Evolutionary conservation across 2,329 filamentous ascomycete genomes (phyloP), one percentile per base, ranked within the genome.

Genomic region (Fusarium pseudograminearum): DNA sequence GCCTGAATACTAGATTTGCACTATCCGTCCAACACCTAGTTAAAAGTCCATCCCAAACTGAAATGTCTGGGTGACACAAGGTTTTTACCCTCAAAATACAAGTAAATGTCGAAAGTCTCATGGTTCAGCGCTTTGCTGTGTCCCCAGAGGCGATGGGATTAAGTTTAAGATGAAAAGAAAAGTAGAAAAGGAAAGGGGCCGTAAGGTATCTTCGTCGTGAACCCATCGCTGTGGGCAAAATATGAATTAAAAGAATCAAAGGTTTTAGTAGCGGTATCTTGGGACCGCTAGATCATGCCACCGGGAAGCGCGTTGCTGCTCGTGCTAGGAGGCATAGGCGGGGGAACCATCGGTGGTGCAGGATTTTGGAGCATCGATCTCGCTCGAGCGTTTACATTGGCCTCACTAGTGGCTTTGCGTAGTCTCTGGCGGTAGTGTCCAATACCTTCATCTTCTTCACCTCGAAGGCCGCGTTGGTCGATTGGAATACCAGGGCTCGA

Each of bases 371-470:
- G 71, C 59, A 71, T 63, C 38, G 71, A 67, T 54, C 77, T 75
- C 14, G 73, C 71, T 58, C 77, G 74, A 14, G 65, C 53, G 42
- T 74, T 76, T 65, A 80, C 76, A 59, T 77, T 78, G 26, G 77
- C 78, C 52, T 86, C 84, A 50, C 80, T 80, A 7, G 77, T 78
- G 24, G 80, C 76, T 72, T 85, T 84, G 57, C 83, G 82, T 34
- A 84, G 75, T 31, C 79, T 77, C 41, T 81, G 80, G 18, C 79
- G 79, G 41, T 79, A 80, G 11, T 76, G 64, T 26, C 72, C 78
- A 15, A 69, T 59, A 10, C 66, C 72, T 10, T 80, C 79, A 18
- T 84, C 82, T n/a, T 84, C 81, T 30, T 84, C 81, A 18, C 72
- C 76, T 22, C 77, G 77, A 24, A 79, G 62, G 5, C 80, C 77